Evolutionary conservation across 2,329 filamentous ascomycete genomes (phyloP).

Genomic region (Magnaporthales sp.): DNA sequence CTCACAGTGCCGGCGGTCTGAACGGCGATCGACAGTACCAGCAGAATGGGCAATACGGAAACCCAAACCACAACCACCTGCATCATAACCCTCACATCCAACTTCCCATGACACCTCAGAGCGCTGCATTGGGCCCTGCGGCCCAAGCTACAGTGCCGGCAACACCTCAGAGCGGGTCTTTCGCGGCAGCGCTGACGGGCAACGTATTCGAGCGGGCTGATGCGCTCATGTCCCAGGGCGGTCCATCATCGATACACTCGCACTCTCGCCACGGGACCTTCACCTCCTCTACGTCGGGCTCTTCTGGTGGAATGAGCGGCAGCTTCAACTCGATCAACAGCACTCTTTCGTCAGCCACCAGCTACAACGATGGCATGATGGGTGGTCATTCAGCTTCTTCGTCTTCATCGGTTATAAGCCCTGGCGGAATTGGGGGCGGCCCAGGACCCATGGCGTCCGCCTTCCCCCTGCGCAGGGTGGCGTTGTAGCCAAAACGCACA

Average conservation of each 20-base stretch:
- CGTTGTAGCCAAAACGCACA: constrained; percentile 12
- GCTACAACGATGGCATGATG: neutral
- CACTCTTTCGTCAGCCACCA: constrained; percentile 15
- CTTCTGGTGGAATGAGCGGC: constrained; percentile 25
- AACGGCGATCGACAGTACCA: neutral
- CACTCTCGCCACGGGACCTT: constrained; percentile 43
- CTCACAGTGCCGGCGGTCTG: neutral
- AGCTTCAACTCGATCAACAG: constrained; percentile 30
- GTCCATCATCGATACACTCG: constrained; percentile 35
- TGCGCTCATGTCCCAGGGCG: constrained; percentile 47
- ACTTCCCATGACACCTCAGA: constrained; percentile 78
- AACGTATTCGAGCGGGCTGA: constrained; percentile 54
- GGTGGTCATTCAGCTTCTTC: neutral
- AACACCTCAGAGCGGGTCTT: constrained; percentile 51
- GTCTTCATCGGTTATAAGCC: constrained; percentile 15
- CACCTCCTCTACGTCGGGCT: constrained; percentile 50
- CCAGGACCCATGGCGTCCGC: constrained; percentile 9
- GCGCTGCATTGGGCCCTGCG: constrained; percentile 80
- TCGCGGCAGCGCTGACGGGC: constrained; percentile 44
- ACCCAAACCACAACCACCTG: constrained; percentile 2
- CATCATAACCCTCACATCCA: constrained; percentile 16
- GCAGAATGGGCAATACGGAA: neutral
- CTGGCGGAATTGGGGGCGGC: constrained; percentile 9
- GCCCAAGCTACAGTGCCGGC: constrained; percentile 82
- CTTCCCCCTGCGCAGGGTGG: constrained; percentile 20